Conservation (phyloP, 2,329 filamentous ascomycete genomes). For the Penicillium sp. region DNA sequence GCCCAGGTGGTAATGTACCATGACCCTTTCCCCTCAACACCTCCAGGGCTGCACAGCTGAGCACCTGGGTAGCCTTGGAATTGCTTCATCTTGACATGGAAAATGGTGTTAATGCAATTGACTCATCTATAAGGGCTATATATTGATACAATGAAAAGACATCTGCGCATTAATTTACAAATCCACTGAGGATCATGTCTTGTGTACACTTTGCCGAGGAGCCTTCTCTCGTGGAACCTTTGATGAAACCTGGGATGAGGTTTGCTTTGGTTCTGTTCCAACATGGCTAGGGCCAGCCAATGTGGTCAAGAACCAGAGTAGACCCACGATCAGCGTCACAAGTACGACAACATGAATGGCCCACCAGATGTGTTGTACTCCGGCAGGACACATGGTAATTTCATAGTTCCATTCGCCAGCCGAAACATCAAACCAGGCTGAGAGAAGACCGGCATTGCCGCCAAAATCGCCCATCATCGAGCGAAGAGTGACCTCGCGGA, state of each 20-base stretch:
- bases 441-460: conserved; percentile 88
- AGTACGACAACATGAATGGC: conserved; percentile 75
- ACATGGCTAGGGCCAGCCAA: not conserved
- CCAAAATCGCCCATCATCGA: conserved; percentile 98
- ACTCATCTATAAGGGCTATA: not conserved
- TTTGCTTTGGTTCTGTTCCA: not conserved
- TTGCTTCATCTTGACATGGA: too few relatives aligned
- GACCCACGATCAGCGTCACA: conserved; percentile 41
- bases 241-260: not conserved
- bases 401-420: conserved; percentile 74
- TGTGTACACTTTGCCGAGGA: not conserved
- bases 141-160: not conserved
- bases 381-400: conserved; percentile 75
- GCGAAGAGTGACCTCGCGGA: conserved; percentile 88
- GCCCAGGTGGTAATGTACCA: too few relatives aligned
- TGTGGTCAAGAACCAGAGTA: conserved; percentile 18
- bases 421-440: conserved; percentile 80
- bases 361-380: conserved; percentile 95
- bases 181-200: not conserved
- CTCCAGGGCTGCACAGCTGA: too few relatives aligned
- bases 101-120: not conserved
- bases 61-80: too few relatives aligned
- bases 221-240: not conserved
- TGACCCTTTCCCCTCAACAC: too few relatives aligned
- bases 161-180: not conserved